Evolutionary conservation across 805 yeast species (phyloP), one percentile per base, ranked within the genome.

Genomic region (Hanseniaspora nectarophila): DNA sequence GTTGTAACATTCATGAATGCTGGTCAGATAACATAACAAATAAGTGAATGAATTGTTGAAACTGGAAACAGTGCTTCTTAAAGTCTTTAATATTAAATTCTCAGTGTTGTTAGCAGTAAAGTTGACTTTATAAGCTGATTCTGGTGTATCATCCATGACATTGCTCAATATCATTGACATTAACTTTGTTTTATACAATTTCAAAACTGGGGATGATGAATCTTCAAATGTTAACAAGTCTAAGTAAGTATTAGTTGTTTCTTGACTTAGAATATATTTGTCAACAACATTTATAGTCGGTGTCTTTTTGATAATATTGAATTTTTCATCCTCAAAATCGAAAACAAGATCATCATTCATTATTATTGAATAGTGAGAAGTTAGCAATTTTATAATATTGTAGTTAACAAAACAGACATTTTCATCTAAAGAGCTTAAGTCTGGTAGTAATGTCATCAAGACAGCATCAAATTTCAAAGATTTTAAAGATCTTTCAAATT

Each of bases 311-410:
- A 37, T 4, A 12, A 37, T 37, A 21, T 23, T 37, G 8, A 37
- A 21, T 13, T 21, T 37, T 8, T 13, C 9, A 21, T 37, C 40
- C 16, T 37, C 40, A 37, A 37, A 37, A 7, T 21, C n/a, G n/a
- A 37, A 37, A 5, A 15, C 33, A 13, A 40, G 4, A 12, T 40
- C 34, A 3, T 39, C 26, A 13, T 15, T 31, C 24, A 28, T 39
- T 2, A 47, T 47, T 20, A 47, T 39, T n/a, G 45, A 20, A 26
- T 21, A 47, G 18, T 47, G 51, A 39, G 39, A n/a, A 12, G 20
- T 32, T 4, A 47, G 16, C 12, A 21, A 20, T 18, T 47, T 23
- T 2, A 40, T 16, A 18, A 47, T 47, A 21, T 40, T 47, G 8
- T 31, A 39, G 34, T 47, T 31, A 10, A 47, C 20, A 2, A 31